Base-by-base conservation (phyloP, 495 filamentous ascomycete genomes). In the Aspergillus homomorphus region DNA sequence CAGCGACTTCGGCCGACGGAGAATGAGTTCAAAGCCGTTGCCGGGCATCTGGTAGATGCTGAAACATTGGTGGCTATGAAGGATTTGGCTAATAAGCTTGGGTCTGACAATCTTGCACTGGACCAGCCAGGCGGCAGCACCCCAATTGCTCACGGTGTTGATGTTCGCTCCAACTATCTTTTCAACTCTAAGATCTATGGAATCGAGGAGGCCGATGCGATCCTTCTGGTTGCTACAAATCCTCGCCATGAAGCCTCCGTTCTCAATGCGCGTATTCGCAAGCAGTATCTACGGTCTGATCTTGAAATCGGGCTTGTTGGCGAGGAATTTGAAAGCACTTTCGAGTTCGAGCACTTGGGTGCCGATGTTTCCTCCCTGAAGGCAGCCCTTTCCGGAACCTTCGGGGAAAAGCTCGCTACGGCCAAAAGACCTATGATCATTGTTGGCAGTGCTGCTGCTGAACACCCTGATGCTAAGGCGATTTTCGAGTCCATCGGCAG, bases 21-120 rank as follows among this genome's bases (percentile, higher is more conserved):
- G 4, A 88, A 98, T 67, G 95, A 98, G 73, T 92, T 98, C 82
- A 97, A 98, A 79, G 92, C 82, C 28, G 84, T 98, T 67, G 90
- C 93, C 57, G 94, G 94, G 51, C 89, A 93, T 61, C 84, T 98
- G 23, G 85, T 88, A 43, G 94, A 98, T 68, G 86, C 88, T 15
- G 94, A 98, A 77, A 88, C 91, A 1, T 78, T 98, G 48, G 92
- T 98, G 56, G 94, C 92, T 28, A 89, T 96, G 83, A 98, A 98
- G 80, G 94, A 98, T 69, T 76, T 98, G 53, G 88, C 89, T 62
- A 98, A 98, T 80, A 92, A 87, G 74, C 88, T 98, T 54, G 91
- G 89, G 50, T 97, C 95, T 12, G 94, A 98, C 62, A 98, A 97
- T 72, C 82, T 98, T 49, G 88, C 91, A 42, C 86, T 98, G 33